phyloP scores from a whole-genome alignment of 768 basidiomycete species.

The Strobilomyces echinocephalus region DNA sequence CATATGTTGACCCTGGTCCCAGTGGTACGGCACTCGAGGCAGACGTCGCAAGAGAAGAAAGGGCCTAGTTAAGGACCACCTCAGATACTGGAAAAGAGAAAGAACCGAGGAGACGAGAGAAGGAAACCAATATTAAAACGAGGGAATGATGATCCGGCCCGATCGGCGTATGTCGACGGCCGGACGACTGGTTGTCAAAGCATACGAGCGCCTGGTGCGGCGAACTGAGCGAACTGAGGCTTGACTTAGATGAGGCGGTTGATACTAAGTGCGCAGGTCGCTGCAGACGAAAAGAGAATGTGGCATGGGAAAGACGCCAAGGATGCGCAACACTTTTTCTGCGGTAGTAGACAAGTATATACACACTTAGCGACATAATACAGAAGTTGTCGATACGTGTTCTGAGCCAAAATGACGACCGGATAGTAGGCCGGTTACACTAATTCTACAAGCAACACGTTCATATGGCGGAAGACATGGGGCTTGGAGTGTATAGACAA shows the following conservation, averaged over 20 bases:
- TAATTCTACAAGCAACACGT: too few relatives aligned
- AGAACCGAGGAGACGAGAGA: neutral
- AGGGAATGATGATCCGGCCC: neutral
- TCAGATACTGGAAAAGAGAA: constrained; percentile 4
- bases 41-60: constrained; percentile 52
- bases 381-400: too few relatives aligned
- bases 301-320: neutral
- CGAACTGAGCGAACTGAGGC: constrained; percentile 48
- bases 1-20: constrained; percentile 37
- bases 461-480: too few relatives aligned
- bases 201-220: constrained; percentile 28
- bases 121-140: constrained; percentile 17
- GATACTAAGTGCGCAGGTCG: constrained; percentile 80
- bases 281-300: constrained; percentile 30
- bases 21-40: constrained; percentile 55
- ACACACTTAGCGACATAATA: constrained; percentile 31
- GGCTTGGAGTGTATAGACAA: too few relatives aligned
- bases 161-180: too few relatives aligned
- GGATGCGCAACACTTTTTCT: constrained; percentile 70
- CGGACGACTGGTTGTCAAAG: constrained; percentile 9
- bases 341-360: constrained; percentile 77
- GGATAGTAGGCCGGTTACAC: too few relatives aligned
- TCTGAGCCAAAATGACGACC: too few relatives aligned
- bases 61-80: constrained; percentile 36
- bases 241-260: constrained; percentile 75